A percentile compares a stretch with the other conserved stretches of the same genome.
These are phyloP conservation scores for Solanum hybrid DNA, from an alignment of 305 asterid species.

Conservation along the genomic window DNA sequence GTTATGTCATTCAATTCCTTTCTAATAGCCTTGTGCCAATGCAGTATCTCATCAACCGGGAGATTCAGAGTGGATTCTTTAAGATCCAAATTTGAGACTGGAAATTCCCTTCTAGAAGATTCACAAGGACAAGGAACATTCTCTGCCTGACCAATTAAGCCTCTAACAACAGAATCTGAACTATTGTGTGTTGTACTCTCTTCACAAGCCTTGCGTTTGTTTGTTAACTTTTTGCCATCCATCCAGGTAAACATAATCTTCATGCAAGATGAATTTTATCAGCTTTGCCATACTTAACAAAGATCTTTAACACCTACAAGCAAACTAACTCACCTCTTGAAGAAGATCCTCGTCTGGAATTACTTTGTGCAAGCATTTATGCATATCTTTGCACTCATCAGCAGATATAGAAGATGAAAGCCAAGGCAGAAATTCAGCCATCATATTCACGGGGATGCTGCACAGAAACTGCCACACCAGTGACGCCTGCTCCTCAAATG, in stretches of 20 bases:
- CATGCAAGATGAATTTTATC: slow-evolving; percentile 16
- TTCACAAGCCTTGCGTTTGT: slow-evolving; percentile 71
- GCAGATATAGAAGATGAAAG: slow-evolving; percentile 78
- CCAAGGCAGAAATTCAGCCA: slow-evolving; percentile 99
- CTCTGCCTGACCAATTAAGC: slow-evolving; percentile 23
- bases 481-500: slow-evolving; percentile 95
- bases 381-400: slow-evolving; percentile 88
- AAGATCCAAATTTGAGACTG: slow-evolving; percentile 30
- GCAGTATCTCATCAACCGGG: slow-evolving; percentile 88
- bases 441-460: slow-evolving; percentile 96
- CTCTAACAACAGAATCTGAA: slow-evolving; percentile 15
- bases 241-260: slow-evolving; percentile 94
- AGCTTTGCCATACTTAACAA: slow-evolving; percentile 3
- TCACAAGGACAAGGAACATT: slow-evolving; percentile 42
- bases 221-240: slow-evolving; percentile 68
- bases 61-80: slow-evolving; percentile 22
- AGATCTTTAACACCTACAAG: not conserved
- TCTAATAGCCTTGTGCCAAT: slow-evolving; percentile 89
- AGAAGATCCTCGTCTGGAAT: slow-evolving; percentile 83
- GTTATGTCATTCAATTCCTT: slow-evolving; percentile 87
- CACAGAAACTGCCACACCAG: slow-evolving; percentile 98
- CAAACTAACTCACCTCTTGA: slow-evolving; percentile 57
- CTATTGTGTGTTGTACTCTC: slow-evolving; percentile 28
- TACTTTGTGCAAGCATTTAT: slow-evolving; percentile 69
- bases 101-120: slow-evolving; percentile 23